Evolutionary conservation across 768 basidiomycete species (phyloP), one percentile per base, ranked within the genome.

Genomic region (Mycena belliarum): DNA sequence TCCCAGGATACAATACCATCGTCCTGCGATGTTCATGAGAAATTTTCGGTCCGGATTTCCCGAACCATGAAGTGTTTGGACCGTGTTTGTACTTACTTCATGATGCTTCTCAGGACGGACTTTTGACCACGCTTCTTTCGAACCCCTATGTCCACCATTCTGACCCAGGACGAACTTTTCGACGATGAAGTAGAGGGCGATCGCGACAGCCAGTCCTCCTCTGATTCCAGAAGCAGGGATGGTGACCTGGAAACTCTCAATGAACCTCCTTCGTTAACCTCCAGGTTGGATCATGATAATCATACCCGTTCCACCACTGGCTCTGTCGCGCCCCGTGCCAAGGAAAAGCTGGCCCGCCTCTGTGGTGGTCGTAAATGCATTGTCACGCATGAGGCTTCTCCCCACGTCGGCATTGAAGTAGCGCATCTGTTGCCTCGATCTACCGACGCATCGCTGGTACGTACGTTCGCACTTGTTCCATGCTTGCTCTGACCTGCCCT

Each of bases 331-430:
- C 29, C 29, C 29, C 29, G 29, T 32, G 29, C 29, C 29, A 32
- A 32, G 29, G 29, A 32, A 51, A 51, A 51, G 40, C 28, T 51
- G n/a, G 49, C 40, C 26, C 25, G n/a, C 24, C 38, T 51, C 26
- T 51, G 49, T 51, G 49, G 49, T 51, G 49, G 49, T 51, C 49
- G 49, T 26, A 51, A 51, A 41, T 51, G 40, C 40, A 42, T 51
- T 32, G 14, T 51, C 40, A 51, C 49, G 26, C 38, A 51, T 28
- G 49, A 51, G 40, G 2, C 21, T 41, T 26, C 40, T 29, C 49
- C 49, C 40, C 49, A 51, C 49, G 26, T 28, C 49, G 3, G 26
- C 40, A 51, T 51, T 51, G 49, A 51, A 41, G 49, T 51, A 26
- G 49, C 49, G 32, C 49, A 42, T 51, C 38, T 51, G 18, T 51